Evolutionary conservation across 2,329 filamentous ascomycete species (phyloP), one percentile per base, ranked within the genome.

Genomic region (Drechslerella coelobrocha): DNA sequence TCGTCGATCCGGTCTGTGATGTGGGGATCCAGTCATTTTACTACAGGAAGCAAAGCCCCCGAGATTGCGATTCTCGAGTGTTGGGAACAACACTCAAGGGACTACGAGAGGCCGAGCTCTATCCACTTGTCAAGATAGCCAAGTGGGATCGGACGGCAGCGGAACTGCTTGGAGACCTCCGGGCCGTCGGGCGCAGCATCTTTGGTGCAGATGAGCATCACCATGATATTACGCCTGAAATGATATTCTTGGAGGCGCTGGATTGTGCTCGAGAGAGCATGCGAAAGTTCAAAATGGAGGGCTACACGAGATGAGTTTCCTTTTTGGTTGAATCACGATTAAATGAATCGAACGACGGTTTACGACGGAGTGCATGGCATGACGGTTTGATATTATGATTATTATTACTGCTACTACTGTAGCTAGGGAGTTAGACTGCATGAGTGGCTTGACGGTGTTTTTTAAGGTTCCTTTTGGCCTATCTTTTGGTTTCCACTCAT

Each of bases 171-270:
- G 54, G 48, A 9, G 60, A 72, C 24, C 26, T 72, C 47, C 21
- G 41, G 55, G 48, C 60, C 10, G 68, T 72, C 10, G 68, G 54
- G 43, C 43, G 68, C 4, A 61, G 68, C 41, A 65, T 72, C n/a
- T 72, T 72, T 41, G 59, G 60, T 21, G 68, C 68, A 12, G 68
- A 72, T 26, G 68, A 72, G 45, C 68, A 72, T 26, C 68, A 65
- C 21, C 68, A 72, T 34, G 61, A 65, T 14, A 48, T 72, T 7
- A 63, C 68, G 14, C 68, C 68, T 8, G 61, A 61, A n/a, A 63
- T 60, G 41, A 72, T 54, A 43, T 65, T 72, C 31, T 53, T 65
- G 24, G 54, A 59, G 41, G 59, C 53, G 19, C 48, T 72, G 47
- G 54, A 72, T 21, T 34, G 37, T 23, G 60, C 61, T 10, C 43